Conservation (phyloP, 495 filamentous ascomycete genomes). For the Coniosporium apollinis region DNA sequence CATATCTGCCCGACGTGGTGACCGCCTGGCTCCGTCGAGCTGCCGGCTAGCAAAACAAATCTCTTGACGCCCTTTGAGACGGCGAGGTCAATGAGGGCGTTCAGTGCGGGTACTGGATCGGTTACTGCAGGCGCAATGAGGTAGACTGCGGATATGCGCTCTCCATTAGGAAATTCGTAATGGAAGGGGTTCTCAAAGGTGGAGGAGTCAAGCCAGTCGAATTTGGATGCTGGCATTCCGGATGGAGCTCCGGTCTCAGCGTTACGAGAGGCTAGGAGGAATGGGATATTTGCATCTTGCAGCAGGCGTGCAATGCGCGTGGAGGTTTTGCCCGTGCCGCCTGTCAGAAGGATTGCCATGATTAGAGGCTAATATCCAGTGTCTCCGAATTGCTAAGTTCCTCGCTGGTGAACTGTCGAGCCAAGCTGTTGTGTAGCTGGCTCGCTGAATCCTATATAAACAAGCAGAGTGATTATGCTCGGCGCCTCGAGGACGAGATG, state of each 20-base stretch:
- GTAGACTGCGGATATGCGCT: constrained; percentile 1
- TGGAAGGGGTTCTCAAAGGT: not conserved
- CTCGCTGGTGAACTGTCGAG: too few species aligned
- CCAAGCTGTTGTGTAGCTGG: too few species aligned
- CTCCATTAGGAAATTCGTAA: not conserved
- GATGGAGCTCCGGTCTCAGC: too few species aligned
- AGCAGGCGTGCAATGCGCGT: not conserved
- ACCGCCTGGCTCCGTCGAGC: not conserved
- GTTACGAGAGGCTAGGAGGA: not conserved
- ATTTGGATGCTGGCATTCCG: not conserved
- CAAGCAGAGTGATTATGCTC: too few species aligned
- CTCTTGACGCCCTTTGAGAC: not conserved
- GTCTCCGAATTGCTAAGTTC: too few species aligned
- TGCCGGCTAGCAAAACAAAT: not conserved
- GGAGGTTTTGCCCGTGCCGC: constrained; percentile 1
- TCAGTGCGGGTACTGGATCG: not conserved
- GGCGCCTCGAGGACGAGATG: too few species aligned
- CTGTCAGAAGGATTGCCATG: constrained; percentile 2
- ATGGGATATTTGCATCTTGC: too few species aligned
- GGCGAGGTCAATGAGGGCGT: constrained; percentile 1
- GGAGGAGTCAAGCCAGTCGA: constrained; percentile 1
- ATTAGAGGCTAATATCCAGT: too few species aligned
- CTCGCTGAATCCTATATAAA: too few species aligned
- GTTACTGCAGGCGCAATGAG: not conserved
- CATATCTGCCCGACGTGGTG: not conserved